Percentiles rank a stretch among this genome's conserved stretches.
These are phyloP conservation scores for Sanghuangporus baumii DNA, from an alignment of 1,284 basidiomycete species.

Conservation along the genomic window DNA sequence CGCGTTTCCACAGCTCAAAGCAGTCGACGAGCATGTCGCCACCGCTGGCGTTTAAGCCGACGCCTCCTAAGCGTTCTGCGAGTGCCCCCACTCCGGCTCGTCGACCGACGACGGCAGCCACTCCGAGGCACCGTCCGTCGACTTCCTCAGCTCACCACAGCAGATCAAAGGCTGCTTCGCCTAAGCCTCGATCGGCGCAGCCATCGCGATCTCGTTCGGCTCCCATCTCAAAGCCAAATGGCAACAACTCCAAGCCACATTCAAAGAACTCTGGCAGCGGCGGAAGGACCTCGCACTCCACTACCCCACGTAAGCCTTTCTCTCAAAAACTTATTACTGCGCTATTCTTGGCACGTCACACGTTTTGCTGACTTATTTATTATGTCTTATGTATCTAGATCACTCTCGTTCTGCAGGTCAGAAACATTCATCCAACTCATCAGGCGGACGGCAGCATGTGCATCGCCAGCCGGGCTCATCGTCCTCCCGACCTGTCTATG, in stretches of 20 bases:
- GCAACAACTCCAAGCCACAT: not conserved
- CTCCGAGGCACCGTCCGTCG: not conserved
- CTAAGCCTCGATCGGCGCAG: not conserved
- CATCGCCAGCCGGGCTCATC: conserved; percentile 7
- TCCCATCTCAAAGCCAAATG: not conserved
- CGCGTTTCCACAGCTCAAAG: not conserved
- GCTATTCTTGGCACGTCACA: not conserved
- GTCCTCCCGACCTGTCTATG: conserved; percentile 2
- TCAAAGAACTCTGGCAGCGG: not conserved
- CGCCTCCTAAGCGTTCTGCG: not conserved
- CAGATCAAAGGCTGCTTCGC: not conserved
- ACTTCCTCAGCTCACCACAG: not conserved
- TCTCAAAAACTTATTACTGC: not conserved
- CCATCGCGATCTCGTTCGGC: not conserved
- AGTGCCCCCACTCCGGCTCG: not conserved
- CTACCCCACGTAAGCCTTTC: not conserved
- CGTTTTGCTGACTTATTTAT: not conserved
- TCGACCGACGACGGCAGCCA: not conserved
- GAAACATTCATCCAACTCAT: not conserved
- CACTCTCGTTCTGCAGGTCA: conserved; percentile 2
- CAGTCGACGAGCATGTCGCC: not conserved
- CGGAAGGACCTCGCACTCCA: not conserved
- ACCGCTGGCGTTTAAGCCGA: not conserved
- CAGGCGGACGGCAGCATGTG: not conserved
- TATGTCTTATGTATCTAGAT: not conserved